A percentile compares a stretch with the other conserved stretches of the same genome.
Evolutionary conservation across 257 asterid genomes (phyloP).

Genomic region (Echites panduratus): DNA sequence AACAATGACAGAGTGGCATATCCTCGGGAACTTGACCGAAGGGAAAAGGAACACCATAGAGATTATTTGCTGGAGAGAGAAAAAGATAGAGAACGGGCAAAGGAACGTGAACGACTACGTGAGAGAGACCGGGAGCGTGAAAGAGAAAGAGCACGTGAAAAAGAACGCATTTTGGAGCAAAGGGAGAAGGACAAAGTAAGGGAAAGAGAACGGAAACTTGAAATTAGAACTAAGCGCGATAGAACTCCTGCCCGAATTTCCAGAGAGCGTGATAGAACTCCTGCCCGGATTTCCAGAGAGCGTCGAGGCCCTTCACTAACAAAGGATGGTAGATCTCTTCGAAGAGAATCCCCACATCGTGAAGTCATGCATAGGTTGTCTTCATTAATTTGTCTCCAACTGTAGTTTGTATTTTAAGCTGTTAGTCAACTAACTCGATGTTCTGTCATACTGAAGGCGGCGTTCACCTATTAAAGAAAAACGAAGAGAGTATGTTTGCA

Average conservation of each 20-base stretch:
- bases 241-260: slow-evolving; percentile 74
- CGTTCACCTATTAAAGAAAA: slow-evolving; percentile 89
- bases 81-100: slow-evolving; percentile 70
- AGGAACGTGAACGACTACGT: slow-evolving; percentile 50
- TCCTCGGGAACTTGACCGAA: slow-evolving; percentile 61
- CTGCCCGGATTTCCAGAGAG: slow-evolving; percentile 71
- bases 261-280: slow-evolving; percentile 70
- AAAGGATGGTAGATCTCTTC: slow-evolving; percentile 61
- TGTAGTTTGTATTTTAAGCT: slow-evolving; percentile 54
- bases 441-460: slow-evolving; percentile 91
- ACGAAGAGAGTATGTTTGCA: slow-evolving; percentile 92
- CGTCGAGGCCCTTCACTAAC: slow-evolving; percentile 65
- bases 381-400: slow-evolving; percentile 53
- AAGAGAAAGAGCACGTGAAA: slow-evolving; percentile 51
- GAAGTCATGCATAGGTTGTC: slow-evolving; percentile 89
- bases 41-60: slow-evolving; percentile 59
- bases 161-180: slow-evolving; percentile 44
- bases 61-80: slow-evolving; percentile 68
- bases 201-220: slow-evolving; percentile 62
- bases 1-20: slow-evolving; percentile 60
- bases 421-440: slow-evolving; percentile 66
- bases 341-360: slow-evolving; percentile 76
- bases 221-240: slow-evolving; percentile 53
- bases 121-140: slow-evolving; percentile 54
- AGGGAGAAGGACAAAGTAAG: slow-evolving; percentile 71